Percentiles rank a stretch among this genome's conserved stretches.
These are phyloP conservation scores for Lentinus brumalis DNA, from an alignment of 768 basidiomycete species.

Conservation along the genomic window DNA sequence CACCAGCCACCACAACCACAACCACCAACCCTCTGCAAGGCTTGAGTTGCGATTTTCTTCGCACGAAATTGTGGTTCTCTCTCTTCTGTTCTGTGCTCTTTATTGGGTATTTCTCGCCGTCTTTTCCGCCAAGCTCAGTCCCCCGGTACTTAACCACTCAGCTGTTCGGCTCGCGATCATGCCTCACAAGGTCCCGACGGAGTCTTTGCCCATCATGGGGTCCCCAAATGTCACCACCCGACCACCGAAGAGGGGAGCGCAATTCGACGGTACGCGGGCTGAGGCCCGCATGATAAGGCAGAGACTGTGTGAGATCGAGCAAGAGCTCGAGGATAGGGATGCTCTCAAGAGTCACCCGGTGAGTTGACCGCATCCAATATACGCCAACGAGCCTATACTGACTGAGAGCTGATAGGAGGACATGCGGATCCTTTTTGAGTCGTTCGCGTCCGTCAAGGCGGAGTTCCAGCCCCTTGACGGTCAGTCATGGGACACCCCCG, in stretches of 20 bases:
- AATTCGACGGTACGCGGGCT: background rate
- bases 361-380: background rate
- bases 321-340: background rate
- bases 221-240: background rate
- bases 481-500: conserved; percentile 8
- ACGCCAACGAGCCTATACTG: background rate
- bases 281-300: background rate
- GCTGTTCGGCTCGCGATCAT: too few relatives aligned
- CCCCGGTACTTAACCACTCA: too few relatives aligned
- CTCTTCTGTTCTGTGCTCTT: too few relatives aligned
- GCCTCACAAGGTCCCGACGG: too few relatives aligned
- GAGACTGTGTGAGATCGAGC: background rate
- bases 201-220: too few relatives aligned
- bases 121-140: too few relatives aligned
- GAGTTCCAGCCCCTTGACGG: conserved; percentile 12
- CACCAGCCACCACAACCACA: too few relatives aligned
- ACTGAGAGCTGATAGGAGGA: background rate
- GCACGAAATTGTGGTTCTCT: too few relatives aligned
- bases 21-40: too few relatives aligned
- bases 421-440: background rate
- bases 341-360: background rate
- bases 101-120: too few relatives aligned
- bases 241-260: background rate
- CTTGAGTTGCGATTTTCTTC: too few relatives aligned
- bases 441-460: conserved; percentile 6